A percentile compares a stretch with the other conserved stretches of the same genome.
phyloP scores from a whole-genome alignment of 1,284 basidiomycete species.

The Dichomitus squalens region DNA sequence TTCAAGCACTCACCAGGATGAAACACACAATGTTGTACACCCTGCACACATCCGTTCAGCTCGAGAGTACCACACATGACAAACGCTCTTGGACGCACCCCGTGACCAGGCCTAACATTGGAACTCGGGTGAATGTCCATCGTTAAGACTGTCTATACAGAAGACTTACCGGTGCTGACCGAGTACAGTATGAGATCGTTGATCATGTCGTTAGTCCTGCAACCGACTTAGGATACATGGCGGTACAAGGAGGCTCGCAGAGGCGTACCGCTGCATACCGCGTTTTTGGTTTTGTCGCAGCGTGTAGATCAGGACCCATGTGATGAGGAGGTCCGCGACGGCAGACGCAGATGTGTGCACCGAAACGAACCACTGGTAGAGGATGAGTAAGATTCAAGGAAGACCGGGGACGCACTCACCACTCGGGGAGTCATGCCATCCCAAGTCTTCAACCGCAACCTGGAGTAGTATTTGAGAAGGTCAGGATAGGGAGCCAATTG shows the following conservation, averaged over 20 bases:
- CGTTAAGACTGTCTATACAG: neutral
- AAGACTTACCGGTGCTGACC: conserved; percentile 1
- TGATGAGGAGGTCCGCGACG: conserved; percentile 1
- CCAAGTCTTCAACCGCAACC: neutral
- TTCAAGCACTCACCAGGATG: neutral
- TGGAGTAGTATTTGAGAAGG: neutral
- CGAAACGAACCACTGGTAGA: neutral
- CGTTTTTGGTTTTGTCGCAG: neutral
- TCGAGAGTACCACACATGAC: no score
- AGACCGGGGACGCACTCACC: neutral
- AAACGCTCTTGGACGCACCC: neutral
- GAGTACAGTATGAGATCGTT: neutral
- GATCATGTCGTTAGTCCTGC: conserved; percentile 5
- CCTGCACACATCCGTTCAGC: neutral
- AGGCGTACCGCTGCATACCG: neutral
- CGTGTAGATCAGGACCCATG: conserved; percentile 2
- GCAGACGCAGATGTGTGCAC: conserved; percentile 3
- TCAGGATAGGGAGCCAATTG: neutral
- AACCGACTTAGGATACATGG: neutral
- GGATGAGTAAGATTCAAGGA: neutral
- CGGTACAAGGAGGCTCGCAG: no score
- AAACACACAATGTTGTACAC: conserved; percentile 6
- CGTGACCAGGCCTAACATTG: neutral
- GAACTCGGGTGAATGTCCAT: neutral
- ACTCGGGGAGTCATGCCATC: neutral